A percentile compares a stretch with the other conserved stretches of the same genome.
Conservation (phyloP, 2,329 filamentous ascomycete genomes). For the Diplodia scrobiculata region DNA sequence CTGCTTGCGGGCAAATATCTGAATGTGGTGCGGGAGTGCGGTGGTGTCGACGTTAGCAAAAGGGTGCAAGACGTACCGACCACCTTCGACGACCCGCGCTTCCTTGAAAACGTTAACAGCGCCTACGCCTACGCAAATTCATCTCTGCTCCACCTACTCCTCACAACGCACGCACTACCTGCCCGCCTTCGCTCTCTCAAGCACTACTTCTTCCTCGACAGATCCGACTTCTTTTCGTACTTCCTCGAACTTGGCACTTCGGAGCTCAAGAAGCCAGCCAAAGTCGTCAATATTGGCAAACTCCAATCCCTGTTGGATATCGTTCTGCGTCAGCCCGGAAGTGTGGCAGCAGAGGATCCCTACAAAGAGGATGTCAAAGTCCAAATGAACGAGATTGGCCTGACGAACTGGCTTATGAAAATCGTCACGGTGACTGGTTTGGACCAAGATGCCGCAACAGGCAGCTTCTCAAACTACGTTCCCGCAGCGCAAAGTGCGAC, state of each 20-base stretch:
- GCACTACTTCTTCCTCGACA: slow-evolving; percentile 98
- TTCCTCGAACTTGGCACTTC: slow-evolving; percentile 90
- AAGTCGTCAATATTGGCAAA: slow-evolving; percentile 86
- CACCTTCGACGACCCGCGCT: slow-evolving; percentile 87
- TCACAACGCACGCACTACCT: slow-evolving; percentile 90
- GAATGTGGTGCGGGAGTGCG: slow-evolving; percentile 95
- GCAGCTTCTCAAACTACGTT: slow-evolving; percentile 68
- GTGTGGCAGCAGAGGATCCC: slow-evolving; percentile 87
- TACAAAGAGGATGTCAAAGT: slow-evolving; percentile 99
- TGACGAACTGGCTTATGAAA: slow-evolving; percentile 91
- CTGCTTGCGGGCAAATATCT: slow-evolving; percentile 95
- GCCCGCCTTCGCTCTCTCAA: slow-evolving; percentile 87
- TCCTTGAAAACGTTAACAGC: slow-evolving; percentile 92
- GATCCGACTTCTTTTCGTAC: slow-evolving; percentile 97
- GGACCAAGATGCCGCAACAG: slow-evolving; percentile 72
- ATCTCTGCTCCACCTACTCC: slow-evolving; percentile 82
- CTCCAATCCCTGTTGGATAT: slow-evolving; percentile 94
- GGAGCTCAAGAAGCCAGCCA: slow-evolving; percentile 86
- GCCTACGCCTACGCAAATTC: slow-evolving; percentile 96
- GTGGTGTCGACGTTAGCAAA: slow-evolving; percentile 90
- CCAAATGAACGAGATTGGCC: slow-evolving; percentile 90
- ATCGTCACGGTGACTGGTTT: slow-evolving; percentile 96
- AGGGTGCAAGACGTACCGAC: slow-evolving; percentile 83
- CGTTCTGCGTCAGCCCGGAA: slow-evolving; percentile 92
- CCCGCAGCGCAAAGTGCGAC: slow-evolving; percentile 60